Conservation (phyloP, 176 grass and related monocot species). For the Oropetium thomaeum region DNA sequence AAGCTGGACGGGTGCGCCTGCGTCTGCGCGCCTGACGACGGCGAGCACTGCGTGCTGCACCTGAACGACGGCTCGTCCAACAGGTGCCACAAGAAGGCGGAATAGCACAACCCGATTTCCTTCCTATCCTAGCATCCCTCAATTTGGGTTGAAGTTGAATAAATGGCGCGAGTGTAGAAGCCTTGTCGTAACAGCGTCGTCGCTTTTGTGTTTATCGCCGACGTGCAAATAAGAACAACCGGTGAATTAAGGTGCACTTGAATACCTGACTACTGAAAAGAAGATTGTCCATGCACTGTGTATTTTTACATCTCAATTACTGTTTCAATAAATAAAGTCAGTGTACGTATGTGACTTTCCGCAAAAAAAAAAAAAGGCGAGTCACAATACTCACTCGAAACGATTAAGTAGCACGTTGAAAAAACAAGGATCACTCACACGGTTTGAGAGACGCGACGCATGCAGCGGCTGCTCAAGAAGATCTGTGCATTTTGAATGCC, state of each 20-base stretch:
- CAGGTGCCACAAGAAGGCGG: not conserved
- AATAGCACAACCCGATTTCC: not conserved
- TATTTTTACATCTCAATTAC: not conserved
- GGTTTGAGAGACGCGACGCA: too few species aligned
- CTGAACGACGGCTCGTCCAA: not conserved
- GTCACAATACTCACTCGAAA: not conserved
- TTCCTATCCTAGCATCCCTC: not conserved
- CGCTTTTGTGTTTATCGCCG: too few species aligned
- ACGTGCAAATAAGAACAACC: not conserved
- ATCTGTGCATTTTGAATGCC: too few species aligned
- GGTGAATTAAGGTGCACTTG: not conserved
- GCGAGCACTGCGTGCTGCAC: conserved; percentile 36
- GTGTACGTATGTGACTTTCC: not conserved
- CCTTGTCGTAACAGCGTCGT: not conserved
- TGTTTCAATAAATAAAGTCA: not conserved
- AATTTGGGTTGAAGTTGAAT: not conserved
- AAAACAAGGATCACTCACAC: too few species aligned
- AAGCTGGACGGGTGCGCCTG: conserved; percentile 46
- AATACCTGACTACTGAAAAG: not conserved
- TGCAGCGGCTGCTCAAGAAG: too few species aligned
- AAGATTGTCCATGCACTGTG: not conserved
- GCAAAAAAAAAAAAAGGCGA: not conserved
- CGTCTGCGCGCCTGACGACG: conserved; percentile 24
- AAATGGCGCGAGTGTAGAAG: not conserved
- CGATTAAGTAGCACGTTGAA: not conserved